Conservation (phyloP, 371 early-diverging fungal species). For the Actinomucor elegans region DNA sequence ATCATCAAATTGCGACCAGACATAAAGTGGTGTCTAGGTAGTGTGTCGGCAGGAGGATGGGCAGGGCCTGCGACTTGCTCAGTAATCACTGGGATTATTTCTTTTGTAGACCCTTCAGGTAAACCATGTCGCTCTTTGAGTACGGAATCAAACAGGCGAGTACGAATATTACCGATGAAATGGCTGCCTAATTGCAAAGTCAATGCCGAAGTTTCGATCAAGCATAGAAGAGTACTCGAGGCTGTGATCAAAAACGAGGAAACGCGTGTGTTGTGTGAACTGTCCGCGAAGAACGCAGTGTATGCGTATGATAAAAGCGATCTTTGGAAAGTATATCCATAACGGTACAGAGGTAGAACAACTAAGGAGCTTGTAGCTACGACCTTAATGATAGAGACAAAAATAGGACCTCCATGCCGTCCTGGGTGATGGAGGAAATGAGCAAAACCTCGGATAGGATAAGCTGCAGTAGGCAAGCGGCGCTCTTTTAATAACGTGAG, state of each 20-base stretch:
- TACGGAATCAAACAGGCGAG: constrained; percentile 39
- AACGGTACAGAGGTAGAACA: constrained; percentile 26
- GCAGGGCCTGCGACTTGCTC: constrained; percentile 17
- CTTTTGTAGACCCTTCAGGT: too few species aligned
- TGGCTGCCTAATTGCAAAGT: constrained; percentile 20
- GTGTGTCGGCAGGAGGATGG: neutral
- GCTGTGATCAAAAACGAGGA: neutral
- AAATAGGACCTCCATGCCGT: constrained; percentile 29
- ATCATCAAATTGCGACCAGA: constrained; percentile 36
- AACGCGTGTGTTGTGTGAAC: neutral
- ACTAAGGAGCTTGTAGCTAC: constrained; percentile 28
- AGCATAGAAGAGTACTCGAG: constrained; percentile 21
- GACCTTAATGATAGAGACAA: constrained; percentile 34
- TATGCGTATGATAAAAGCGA: constrained; percentile 9
- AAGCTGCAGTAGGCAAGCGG: constrained; percentile 17
- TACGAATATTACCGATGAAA: constrained; percentile 30
- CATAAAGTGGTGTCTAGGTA: constrained; percentile 14
- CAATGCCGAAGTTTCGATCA: constrained; percentile 30
- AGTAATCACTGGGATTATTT: neutral
- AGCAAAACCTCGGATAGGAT: constrained; percentile 37
- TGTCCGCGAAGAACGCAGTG: neutral
- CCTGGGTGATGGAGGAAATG: constrained; percentile 35
- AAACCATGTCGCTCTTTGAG: constrained; percentile 25
- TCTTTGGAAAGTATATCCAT: constrained; percentile 28
- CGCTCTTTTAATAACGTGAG: neutral